Conservation (phyloP, 139 green algal genomes). For the Diplosphaera chodatii region DNA sequence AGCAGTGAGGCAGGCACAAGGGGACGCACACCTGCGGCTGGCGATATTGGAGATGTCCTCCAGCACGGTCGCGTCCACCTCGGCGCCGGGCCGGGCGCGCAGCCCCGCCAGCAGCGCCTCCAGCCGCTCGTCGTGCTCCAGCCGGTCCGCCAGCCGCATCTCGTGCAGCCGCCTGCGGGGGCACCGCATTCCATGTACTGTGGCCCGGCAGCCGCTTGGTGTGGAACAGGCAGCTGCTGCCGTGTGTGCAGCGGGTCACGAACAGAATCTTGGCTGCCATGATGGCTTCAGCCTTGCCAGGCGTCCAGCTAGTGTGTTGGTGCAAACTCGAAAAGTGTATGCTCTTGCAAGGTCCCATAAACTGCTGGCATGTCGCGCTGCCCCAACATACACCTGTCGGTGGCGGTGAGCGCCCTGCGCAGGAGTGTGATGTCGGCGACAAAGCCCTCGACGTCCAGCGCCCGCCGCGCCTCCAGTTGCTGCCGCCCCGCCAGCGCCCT, state of each 20-base stretch:
- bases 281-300: neutral
- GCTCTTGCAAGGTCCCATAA: too few species aligned
- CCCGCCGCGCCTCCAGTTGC: slow-evolving; percentile 18
- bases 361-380: too few species aligned
- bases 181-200: too few species aligned
- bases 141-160: slow-evolving; percentile 51
- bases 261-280: too few species aligned
- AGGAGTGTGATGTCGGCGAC: slow-evolving; percentile 56
- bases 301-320: too few species aligned
- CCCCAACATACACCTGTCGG: slow-evolving; percentile 36
- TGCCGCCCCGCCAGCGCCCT: neutral
- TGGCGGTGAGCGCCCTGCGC: slow-evolving; percentile 52
- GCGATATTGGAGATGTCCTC: neutral
- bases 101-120: slow-evolving; percentile 42
- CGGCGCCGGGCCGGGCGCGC: too few species aligned
- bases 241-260: too few species aligned
- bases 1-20: neutral
- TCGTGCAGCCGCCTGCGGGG: slow-evolving; percentile 59
- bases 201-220: too few species aligned
- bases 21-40: neutral
- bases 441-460: slow-evolving; percentile 65
- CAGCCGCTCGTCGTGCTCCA: slow-evolving; percentile 41
- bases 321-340: too few species aligned
- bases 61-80: neutral
- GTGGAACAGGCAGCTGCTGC: too few species aligned